Evolutionary conservation across 306 rosid species (phyloP).

Genomic region (Trichosanthes cucumerina): DNA sequence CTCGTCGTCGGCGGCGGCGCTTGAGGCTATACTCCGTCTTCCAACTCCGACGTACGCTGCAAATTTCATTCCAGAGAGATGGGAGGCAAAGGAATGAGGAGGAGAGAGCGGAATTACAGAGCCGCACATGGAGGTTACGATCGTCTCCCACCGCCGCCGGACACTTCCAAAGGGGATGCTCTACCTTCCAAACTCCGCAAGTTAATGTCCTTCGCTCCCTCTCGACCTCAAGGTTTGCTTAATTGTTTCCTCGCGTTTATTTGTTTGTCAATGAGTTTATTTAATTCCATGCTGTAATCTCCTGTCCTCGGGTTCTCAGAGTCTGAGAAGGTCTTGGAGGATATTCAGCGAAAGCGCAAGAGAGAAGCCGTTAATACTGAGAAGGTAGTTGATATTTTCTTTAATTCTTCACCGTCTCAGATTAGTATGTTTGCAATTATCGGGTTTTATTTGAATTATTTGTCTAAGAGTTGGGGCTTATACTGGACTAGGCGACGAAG

Average conservation of each 20-base stretch:
- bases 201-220: constrained; percentile 43
- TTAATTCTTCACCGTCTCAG: neutral
- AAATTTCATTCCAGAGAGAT: constrained; percentile 10
- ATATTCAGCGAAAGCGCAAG: constrained; percentile 18
- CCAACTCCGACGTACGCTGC: neutral
- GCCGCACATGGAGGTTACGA: constrained; percentile 69
- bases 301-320: constrained; percentile 19
- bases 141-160: constrained; percentile 87
- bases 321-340: constrained; percentile 20
- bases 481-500: neutral
- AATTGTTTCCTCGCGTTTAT: neutral
- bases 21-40: neutral
- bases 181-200: constrained; percentile 68
- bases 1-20: neutral
- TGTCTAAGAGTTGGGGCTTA: neutral
- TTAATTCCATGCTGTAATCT: neutral
- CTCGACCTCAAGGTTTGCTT: constrained; percentile 27
- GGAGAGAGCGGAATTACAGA: constrained; percentile 79
- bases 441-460: neutral
- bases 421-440: neutral
- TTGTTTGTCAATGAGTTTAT: neutral
- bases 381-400: constrained; percentile 16
- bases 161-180: constrained; percentile 38
- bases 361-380: constrained; percentile 14
- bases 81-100: constrained; percentile 66